These are phyloP conservation scores for Coemansia sp. DNA, from an alignment of 192 early-diverging fungal species.

Conservation along the genomic window DNA sequence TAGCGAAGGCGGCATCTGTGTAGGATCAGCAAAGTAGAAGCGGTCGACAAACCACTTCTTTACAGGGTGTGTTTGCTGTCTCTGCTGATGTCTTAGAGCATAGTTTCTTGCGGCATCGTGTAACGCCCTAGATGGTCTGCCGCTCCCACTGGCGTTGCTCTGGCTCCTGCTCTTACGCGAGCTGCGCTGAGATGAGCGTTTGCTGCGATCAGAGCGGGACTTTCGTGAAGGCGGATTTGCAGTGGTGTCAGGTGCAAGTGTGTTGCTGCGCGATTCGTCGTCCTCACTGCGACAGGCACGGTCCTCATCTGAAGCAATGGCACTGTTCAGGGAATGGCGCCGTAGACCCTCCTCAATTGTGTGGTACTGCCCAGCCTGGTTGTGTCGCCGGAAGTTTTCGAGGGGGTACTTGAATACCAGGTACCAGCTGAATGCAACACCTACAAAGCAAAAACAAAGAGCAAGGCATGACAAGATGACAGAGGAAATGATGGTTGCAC, in stretches of 20 bases:
- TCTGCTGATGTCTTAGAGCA: slow-evolving; percentile 46
- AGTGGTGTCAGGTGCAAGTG: slow-evolving; percentile 32
- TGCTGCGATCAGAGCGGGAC: slow-evolving; percentile 10
- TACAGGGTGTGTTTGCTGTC: slow-evolving; percentile 34
- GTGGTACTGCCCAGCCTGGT: slow-evolving; percentile 26
- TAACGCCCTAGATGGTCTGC: slow-evolving; percentile 18
- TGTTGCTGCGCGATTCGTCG: slow-evolving; percentile 33
- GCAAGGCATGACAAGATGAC: no score
- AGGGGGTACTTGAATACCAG: slow-evolving; percentile 48
- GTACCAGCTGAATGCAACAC: slow-evolving; percentile 50
- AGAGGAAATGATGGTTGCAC: no score
- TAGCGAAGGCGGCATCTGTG: slow-evolving; percentile 44
- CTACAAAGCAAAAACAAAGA: slow-evolving; percentile 17
- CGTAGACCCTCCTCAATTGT: slow-evolving; percentile 48
- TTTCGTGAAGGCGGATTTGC: slow-evolving; percentile 8
- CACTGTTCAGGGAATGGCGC: slow-evolving; percentile 38
- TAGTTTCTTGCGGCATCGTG: slow-evolving; percentile 48
- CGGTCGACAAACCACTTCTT: slow-evolving; percentile 51
- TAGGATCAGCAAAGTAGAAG: slow-evolving; percentile 52
- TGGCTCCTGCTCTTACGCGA: slow-evolving; percentile 12
- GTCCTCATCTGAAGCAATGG: slow-evolving; percentile 22
- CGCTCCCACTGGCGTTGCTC: slow-evolving; percentile 7
- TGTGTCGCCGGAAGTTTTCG: slow-evolving; percentile 34
- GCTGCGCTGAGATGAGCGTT: slow-evolving; percentile 4
- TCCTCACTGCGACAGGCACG: slow-evolving; percentile 28